Conservation (phyloP, 2,329 filamentous ascomycete species). For the Geosmithia putterillii region DNA sequence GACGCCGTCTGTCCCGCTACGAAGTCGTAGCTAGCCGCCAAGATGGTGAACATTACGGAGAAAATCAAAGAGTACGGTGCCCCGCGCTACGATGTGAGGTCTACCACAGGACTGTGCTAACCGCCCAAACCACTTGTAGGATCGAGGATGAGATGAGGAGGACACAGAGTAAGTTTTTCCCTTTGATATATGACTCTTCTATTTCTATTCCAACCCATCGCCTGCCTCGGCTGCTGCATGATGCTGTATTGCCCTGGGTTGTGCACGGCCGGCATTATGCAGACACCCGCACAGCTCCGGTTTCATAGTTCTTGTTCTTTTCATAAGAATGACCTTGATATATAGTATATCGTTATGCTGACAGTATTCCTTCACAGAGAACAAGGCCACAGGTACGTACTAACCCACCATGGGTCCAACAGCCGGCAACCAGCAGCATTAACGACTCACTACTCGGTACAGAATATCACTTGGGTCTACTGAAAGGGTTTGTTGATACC, state of each 20-base stretch:
- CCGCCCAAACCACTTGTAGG: constrained; percentile 33
- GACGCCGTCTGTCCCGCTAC: not conserved
- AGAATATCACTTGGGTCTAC: constrained; percentile 92
- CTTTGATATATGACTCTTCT: not conserved
- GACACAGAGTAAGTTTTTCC: constrained; percentile 71
- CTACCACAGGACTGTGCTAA: not conserved
- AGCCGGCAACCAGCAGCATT: constrained; percentile 3
- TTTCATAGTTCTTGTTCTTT: too few relatives aligned
- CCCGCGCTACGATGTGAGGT: not conserved
- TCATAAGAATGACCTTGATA: too few relatives aligned
- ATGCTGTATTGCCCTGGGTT: too few relatives aligned
- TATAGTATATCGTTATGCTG: constrained; percentile 9
- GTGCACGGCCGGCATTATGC: too few relatives aligned
- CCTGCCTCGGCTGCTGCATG: too few relatives aligned
- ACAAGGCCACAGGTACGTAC: constrained; percentile 88
- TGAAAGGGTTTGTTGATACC: constrained; percentile 64
- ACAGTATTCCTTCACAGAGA: constrained; percentile 48
- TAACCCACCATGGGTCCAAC: not conserved
- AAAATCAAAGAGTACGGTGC: constrained; percentile 92
- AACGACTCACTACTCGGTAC: constrained; percentile 28
- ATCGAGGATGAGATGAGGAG: constrained; percentile 99
- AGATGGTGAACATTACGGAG: constrained; percentile 98
- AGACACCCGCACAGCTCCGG: too few relatives aligned
- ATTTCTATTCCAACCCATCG: not conserved
- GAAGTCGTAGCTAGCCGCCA: constrained; percentile 13